These are phyloP conservation scores for Saccharomycopsis capsularis DNA, from an alignment of 805 yeast genomes.

Conservation along the genomic window DNA sequence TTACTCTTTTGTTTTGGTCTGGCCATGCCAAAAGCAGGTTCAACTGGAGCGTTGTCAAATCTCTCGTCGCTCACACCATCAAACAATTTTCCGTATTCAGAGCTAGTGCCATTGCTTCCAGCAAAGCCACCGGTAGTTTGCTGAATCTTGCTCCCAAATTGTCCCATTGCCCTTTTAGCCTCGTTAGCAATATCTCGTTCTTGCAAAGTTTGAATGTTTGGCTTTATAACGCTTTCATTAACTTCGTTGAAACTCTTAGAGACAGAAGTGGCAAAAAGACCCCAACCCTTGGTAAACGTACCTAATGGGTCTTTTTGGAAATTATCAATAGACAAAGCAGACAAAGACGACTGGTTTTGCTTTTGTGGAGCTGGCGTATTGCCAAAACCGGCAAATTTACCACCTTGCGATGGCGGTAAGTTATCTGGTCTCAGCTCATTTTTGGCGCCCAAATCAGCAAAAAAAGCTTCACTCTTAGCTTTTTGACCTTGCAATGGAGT, in stretches of 20 bases:
- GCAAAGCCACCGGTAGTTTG: constrained; percentile 42
- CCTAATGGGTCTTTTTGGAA: constrained; percentile 82
- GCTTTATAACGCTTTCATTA: constrained; percentile 81
- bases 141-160: constrained; percentile 90
- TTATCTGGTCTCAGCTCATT: constrained; percentile 70
- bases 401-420: constrained; percentile 91
- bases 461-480: constrained; percentile 71
- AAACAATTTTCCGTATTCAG: constrained; percentile 47
- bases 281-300: constrained; percentile 92
- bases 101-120: constrained; percentile 56
- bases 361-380: constrained; percentile 53
- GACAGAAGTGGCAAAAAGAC: constrained; percentile 79
- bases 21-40: constrained; percentile 61
- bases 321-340: constrained; percentile 58
- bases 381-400: constrained; percentile 88
- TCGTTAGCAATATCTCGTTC: constrained; percentile 74
- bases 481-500: constrained; percentile 32
- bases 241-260: constrained; percentile 80
- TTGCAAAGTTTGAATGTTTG: constrained; percentile 75
- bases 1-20: constrained; percentile 55
- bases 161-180: constrained; percentile 90
- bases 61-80: constrained; percentile 43
- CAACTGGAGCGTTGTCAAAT: constrained; percentile 30
- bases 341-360: constrained; percentile 36
- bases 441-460: constrained; percentile 67